A percentile compares a stretch with the other conserved stretches of the same genome.
These are phyloP conservation scores for Papilionanthe hybrid DNA, from an alignment of 116 monocot genomes.

Conservation along the genomic window DNA sequence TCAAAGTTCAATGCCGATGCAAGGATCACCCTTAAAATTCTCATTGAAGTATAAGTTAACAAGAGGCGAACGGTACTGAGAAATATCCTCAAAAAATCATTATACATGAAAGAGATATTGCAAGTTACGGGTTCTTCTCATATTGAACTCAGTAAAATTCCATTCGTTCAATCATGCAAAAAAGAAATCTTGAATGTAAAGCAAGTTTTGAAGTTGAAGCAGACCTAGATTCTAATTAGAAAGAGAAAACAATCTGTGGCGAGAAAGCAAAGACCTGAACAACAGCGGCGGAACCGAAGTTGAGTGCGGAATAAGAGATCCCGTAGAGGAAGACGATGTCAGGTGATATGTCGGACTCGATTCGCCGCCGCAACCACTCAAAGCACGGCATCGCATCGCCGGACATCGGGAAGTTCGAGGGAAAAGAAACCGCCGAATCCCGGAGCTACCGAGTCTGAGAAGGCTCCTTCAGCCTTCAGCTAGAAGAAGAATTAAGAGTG, in stretches of 20 bases:
- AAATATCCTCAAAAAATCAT: no score
- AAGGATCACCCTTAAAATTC: no score
- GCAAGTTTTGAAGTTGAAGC: background rate
- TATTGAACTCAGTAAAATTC: background rate
- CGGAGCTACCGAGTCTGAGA: no score
- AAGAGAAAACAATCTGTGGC: slow-evolving; percentile 1
- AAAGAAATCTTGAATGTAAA: background rate
- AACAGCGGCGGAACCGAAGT: slow-evolving; percentile 68
- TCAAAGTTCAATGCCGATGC: no score
- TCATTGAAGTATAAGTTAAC: no score
- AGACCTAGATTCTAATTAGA: background rate
- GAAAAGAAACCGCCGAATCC: background rate
- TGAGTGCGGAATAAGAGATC: slow-evolving; percentile 66
- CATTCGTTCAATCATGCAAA: background rate
- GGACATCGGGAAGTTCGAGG: slow-evolving; percentile 7
- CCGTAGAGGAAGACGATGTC: slow-evolving; percentile 62
- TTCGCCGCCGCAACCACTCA: slow-evolving; percentile 65
- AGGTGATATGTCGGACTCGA: slow-evolving; percentile 47
- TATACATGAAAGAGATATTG: no score
- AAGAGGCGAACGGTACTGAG: no score
- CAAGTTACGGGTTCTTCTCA: no score
- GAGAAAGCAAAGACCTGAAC: slow-evolving; percentile 47
- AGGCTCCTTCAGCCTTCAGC: no score
- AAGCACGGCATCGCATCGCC: slow-evolving; percentile 37
- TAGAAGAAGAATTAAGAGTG: no score